Evolutionary conservation across 192 early-diverging fungal species (phyloP).

Genomic region (Funneliformis mosseae): DNA sequence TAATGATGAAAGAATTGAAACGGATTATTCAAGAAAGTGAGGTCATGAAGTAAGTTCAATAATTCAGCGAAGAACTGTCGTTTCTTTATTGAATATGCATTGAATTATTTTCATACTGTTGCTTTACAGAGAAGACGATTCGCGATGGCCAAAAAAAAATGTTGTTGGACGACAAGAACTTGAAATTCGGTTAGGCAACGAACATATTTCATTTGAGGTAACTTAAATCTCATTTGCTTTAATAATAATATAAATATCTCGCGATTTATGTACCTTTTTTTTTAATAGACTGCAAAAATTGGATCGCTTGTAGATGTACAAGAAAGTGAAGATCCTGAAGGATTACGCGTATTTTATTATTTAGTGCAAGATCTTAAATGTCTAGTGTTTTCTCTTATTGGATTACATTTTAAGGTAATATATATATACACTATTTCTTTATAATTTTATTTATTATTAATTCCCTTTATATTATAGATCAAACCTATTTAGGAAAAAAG

Average conservation of each 20-base stretch:
- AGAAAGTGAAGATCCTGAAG: constrained; percentile 90
- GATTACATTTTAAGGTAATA: constrained; percentile 93
- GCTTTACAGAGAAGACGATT: constrained; percentile 80
- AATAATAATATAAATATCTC: not conserved
- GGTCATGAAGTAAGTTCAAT: constrained; percentile 74
- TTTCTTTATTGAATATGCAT: not conserved
- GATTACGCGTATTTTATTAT: constrained; percentile 93
- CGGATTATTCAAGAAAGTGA: constrained; percentile 87
- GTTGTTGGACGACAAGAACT: constrained; percentile 91
- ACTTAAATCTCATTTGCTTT: not conserved
- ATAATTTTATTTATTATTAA: not conserved
- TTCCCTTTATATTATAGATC: not conserved
- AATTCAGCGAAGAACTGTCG: not conserved
- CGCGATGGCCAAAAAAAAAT: constrained; percentile 88
- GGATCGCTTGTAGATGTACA: constrained; percentile 90
- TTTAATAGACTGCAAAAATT: constrained; percentile 81
- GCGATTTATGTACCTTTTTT: constrained; percentile 28
- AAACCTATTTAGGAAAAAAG: not conserved
- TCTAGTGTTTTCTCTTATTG: constrained; percentile 91
- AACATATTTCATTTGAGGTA: constrained; percentile 93
- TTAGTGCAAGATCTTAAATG: constrained; percentile 98
- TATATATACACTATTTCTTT: not conserved
- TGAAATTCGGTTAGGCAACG: constrained; percentile 87
- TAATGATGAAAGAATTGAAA: constrained; percentile 85
- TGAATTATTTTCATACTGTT: constrained; percentile 5